Base-by-base conservation (phyloP, 495 filamentous ascomycete genomes). In the Penicillium parvum region DNA sequence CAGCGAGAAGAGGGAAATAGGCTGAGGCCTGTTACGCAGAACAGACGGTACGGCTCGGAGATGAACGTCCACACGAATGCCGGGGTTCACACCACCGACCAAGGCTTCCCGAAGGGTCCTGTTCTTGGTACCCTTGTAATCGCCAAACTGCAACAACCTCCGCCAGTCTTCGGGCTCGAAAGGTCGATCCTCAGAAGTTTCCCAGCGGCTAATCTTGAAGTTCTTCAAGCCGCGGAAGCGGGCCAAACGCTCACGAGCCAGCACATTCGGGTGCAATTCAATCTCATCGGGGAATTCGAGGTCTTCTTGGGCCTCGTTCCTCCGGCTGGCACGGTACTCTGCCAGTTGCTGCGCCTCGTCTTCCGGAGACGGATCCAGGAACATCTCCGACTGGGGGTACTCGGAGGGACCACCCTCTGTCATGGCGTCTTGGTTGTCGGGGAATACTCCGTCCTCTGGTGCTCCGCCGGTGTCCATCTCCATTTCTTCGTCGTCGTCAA, bases 251-350 rank as follows among this genome's bases (percentile, higher is more conserved):
- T 98, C 92, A 29, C 88, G 71, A 3, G 90, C 92, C 28, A 86
- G 72, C 2, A 90, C 88, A 37, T 90, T 81, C 0, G 94, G 92
- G 50, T 84, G 87, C 29, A 98, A 74, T 61, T 98, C 92, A 53
- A 97, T 90, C 63, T 98, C 92, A 46, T 98, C 92, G 4, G 92
- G 92, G 67, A 97, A 98, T 52, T 96, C 91, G 12, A 84, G 76
- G 58, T 98, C 90, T 16, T 97, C 90, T 39, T 86, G 73, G 15
- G 82, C 88, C 51, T 96, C 89, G 17, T 77, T 80, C 20, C 77
- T 75, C 43, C 90, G 86, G 38, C 77, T 82, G 20, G 75, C 71
- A 9, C 92, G 79, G 63, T 89, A 98, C 19, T 82, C 86, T 18
- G 75, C 83, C 29, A 98, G 69, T 45, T 90, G 75, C 47, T 76